Evolutionary conservation across 176 grass and related monocot species (phyloP).

Genomic region (Juncus effusus): DNA sequence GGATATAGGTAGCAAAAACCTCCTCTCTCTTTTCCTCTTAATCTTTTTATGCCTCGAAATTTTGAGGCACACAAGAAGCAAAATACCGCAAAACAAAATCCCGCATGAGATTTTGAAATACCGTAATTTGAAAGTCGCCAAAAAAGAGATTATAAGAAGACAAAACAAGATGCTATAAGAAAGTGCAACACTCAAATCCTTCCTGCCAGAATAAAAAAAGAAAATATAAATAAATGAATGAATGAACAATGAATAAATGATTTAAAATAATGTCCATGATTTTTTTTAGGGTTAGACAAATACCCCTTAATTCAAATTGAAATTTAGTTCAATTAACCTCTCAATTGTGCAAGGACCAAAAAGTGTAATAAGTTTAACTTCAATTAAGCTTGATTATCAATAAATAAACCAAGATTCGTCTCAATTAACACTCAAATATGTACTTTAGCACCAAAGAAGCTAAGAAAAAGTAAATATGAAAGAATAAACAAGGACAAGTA

Average conservation of each 20-base stretch:
- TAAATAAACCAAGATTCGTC: no score
- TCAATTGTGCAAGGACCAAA: not conserved
- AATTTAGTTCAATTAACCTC: no score
- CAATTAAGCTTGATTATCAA: no score
- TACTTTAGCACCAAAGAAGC: no score
- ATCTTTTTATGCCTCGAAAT: slow-evolving; percentile 83
- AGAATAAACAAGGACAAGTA: no score
- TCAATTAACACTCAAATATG: no score
- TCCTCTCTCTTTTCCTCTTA: slow-evolving; percentile 79
- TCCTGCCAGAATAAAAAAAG: slow-evolving; percentile 44
- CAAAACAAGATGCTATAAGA: slow-evolving; percentile 53
- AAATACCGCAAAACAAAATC: slow-evolving; percentile 59
- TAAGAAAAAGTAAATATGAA: no score
- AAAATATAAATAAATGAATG: slow-evolving; percentile 9
- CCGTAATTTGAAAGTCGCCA: slow-evolving; percentile 48
- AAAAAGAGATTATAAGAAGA: slow-evolving; percentile 69
- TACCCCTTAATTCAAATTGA: no score
- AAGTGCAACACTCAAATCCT: slow-evolving; percentile 67
- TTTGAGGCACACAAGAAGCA: slow-evolving; percentile 67
- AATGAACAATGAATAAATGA: not conserved
- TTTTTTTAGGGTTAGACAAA: no score
- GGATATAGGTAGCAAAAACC: slow-evolving; percentile 83
- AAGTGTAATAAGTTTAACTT: no score
- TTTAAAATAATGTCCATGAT: not conserved
- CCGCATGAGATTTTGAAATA: slow-evolving; percentile 59